Base-by-base conservation (phyloP, 768 basidiomycete species). In the Suillus hirtellus region DNA sequence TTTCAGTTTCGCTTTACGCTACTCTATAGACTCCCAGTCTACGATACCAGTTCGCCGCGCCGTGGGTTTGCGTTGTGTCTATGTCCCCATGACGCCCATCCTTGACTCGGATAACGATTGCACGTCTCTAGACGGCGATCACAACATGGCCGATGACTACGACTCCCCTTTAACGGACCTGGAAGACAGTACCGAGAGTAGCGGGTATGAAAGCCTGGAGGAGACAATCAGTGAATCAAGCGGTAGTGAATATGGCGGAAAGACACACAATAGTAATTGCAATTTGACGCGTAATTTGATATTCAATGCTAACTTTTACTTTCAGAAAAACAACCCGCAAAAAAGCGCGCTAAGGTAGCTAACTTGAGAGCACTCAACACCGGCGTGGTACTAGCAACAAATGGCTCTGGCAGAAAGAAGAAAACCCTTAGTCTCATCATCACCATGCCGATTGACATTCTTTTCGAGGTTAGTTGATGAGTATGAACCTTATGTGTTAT, bases 371-470 rank as follows among this genome's bases (percentile, higher is more conserved):
- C 50, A 14, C 19, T 31, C 10, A 11, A 10, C 10, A 31, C 15
- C 10, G 27, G 27, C 17, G 15, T 10, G 15, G 21, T 9, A 24
- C 37, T 21, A 47, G 27, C 12, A 54, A 15, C 59, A n/a, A 60
- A 31, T 8, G 35, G 19, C 21, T 14, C 19, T 37, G 10, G 59
- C 27, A 55, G 21, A 42, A 35, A 46, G 40, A 55, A 68, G 21
- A 65, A 59, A 9, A 44, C 63, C 40, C 54, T 69, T 42, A 63
- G 65, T 54, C 40, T 68, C 52, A 53, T 65, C 37, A 53, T 61
- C 60, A 27, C 55, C 2, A 64, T 75, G 67, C 69, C 73, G 11
- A 60, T 75, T 17, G 74, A 75, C 35, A 63, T 75, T 35, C 63
- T 75, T 38, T 66, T 64, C n/a, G 72, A 75, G 67, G 74, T 74